phyloP scores from a whole-genome alignment of 2,329 filamentous ascomycete genomes.

The Mollisiaceae sp. region DNA sequence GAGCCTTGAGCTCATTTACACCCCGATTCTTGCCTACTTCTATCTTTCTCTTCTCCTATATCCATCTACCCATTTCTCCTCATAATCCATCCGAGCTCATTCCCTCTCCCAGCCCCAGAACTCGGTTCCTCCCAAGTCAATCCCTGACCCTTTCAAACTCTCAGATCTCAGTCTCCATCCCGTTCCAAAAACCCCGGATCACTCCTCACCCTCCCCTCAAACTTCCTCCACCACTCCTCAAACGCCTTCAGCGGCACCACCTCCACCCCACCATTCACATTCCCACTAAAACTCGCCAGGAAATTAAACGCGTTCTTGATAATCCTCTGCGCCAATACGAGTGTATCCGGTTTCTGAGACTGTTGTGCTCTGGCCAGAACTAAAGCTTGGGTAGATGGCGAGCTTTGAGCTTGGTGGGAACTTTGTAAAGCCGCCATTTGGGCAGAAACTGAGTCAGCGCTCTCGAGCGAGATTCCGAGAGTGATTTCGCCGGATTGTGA shows the following conservation, averaged over 20 bases:
- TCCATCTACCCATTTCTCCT: too few species aligned
- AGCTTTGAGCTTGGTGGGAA: conserved; percentile 42
- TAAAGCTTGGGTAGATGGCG: conserved; percentile 15
- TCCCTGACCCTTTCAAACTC: background rate
- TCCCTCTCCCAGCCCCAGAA: background rate
- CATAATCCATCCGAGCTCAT: too few species aligned
- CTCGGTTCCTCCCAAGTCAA: background rate
- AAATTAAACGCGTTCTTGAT: conserved; percentile 99
- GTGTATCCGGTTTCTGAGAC: conserved; percentile 57
- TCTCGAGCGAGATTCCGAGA: conserved; percentile 83
- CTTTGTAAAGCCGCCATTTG: conserved; percentile 67
- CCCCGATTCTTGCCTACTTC: too few species aligned
- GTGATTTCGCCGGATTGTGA: conserved; percentile 55
- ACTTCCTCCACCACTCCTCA: conserved; percentile 97
- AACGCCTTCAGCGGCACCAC: conserved; percentile 94
- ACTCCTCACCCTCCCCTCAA: conserved; percentile 82
- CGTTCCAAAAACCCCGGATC: conserved; percentile 91
- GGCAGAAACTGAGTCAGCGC: conserved; percentile 70
- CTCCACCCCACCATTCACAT: conserved; percentile 70
- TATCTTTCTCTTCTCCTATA: too few species aligned
- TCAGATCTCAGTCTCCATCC: conserved; percentile 31
- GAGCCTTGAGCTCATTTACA: too few species aligned
- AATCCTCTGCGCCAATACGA: conserved; percentile 86
- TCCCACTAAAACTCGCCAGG: conserved; percentile 81
- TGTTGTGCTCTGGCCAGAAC: conserved; percentile 19